Conservation (phyloP, 345 rosid genomes). For the Heritiera littoralis region DNA sequence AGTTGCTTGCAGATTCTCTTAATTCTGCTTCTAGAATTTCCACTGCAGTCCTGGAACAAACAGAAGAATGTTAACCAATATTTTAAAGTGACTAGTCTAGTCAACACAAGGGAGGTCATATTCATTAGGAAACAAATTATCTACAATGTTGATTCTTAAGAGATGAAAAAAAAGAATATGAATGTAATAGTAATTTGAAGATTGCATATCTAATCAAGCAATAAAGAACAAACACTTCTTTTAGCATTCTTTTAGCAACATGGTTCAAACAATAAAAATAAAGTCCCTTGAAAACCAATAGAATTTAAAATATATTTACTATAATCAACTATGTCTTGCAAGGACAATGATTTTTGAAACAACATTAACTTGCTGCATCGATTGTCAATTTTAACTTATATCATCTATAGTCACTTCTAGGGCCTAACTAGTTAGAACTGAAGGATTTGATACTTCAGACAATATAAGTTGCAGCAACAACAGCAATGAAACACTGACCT, state of each 20-base stretch:
- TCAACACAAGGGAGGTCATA: slow-evolving; percentile 1
- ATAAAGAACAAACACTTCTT: background rate
- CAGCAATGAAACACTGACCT: slow-evolving; percentile 43
- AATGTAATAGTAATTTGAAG: background rate
- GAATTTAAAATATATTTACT: background rate
- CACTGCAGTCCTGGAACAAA: slow-evolving; percentile 64
- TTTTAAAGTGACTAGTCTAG: background rate
- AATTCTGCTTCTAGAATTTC: slow-evolving; percentile 76
- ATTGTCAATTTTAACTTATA: background rate
- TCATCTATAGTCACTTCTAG: background rate
- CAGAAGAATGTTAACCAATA: background rate
- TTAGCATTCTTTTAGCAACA: background rate
- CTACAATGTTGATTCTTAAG: background rate
- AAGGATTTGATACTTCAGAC: background rate
- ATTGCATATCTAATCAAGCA: background rate
- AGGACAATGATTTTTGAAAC: background rate
- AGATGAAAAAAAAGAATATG: background rate
- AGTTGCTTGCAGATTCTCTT: slow-evolving; percentile 40
- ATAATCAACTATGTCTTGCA: background rate
- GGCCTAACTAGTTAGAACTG: background rate
- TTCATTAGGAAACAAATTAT: background rate
- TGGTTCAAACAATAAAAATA: background rate
- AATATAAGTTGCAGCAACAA: background rate
- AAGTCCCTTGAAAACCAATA: background rate
- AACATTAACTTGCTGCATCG: background rate